phyloP scores from a whole-genome alignment of 1,284 basidiomycete species.

The Retiboletus flavoniger region DNA sequence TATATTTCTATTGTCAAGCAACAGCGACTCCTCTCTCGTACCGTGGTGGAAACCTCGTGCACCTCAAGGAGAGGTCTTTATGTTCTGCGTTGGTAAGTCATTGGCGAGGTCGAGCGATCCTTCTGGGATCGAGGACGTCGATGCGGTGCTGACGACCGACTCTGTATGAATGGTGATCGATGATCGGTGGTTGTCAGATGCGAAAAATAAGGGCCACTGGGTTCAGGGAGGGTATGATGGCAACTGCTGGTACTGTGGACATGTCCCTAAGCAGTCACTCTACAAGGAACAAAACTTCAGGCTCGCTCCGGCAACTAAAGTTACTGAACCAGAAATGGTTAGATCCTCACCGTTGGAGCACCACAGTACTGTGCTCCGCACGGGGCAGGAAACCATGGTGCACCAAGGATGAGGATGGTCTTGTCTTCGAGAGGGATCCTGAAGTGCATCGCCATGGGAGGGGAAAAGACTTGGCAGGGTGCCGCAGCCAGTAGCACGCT shows the following conservation, averaged over 20 bases:
- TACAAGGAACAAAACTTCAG: conserved; percentile 1
- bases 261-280: background rate
- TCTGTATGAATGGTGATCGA: background rate
- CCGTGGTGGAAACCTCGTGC: background rate
- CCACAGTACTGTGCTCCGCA: conserved; percentile 8
- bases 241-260: background rate
- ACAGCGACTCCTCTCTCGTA: background rate
- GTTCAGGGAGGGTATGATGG: background rate
- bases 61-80: background rate
- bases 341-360: conserved; percentile 3
- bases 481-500: conserved; percentile 27
- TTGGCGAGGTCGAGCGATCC: no score
- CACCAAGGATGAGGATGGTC: conserved; percentile 25
- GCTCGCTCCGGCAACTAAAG: background rate
- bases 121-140: background rate
- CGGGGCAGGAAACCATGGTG: conserved; percentile 5
- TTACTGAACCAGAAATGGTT: background rate
- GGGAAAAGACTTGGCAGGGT: conserved; percentile 21
- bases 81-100: background rate
- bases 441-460: conserved; percentile 25
- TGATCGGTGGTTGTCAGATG: background rate
- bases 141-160: background rate
- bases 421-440: conserved; percentile 17
- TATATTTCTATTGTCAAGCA: background rate
- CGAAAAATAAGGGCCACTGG: no score